A percentile compares a stretch with the other conserved stretches of the same genome.
These are phyloP conservation scores for Fusarium paranaense DNA, from an alignment of 2,329 filamentous ascomycete species.

Conservation along the genomic window DNA sequence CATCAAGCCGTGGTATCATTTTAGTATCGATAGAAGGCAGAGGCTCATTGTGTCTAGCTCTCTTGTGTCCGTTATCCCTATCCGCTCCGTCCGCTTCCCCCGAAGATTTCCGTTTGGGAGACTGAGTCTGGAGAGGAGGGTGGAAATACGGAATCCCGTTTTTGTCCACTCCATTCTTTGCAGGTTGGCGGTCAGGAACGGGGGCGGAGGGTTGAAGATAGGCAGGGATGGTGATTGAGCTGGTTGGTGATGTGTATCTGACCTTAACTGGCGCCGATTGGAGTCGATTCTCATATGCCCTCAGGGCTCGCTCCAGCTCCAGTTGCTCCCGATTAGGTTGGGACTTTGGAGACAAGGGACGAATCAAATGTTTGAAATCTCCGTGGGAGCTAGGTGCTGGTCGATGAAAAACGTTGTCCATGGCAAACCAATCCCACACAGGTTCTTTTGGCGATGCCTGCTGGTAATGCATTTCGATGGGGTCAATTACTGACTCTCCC, in stretches of 20 bases:
- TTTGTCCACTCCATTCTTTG: not conserved
- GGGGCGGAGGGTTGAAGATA: not conserved
- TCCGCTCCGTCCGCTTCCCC: not conserved
- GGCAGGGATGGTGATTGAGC: not conserved
- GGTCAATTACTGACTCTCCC: not conserved
- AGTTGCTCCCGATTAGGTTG: not conserved
- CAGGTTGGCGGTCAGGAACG: not conserved
- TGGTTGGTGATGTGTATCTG: not conserved
- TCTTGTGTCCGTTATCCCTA: not conserved
- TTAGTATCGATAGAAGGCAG: not conserved
- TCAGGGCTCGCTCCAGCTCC: not conserved
- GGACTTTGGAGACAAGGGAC: not conserved
- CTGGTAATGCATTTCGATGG: not conserved
- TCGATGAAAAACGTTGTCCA: not conserved
- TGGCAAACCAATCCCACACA: not conserved
- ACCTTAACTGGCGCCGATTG: not conserved
- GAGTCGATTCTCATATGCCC: not conserved
- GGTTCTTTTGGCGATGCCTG: not conserved
- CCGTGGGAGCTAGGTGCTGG: not conserved
- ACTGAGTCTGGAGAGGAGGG: not conserved
- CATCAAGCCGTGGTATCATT: not conserved
- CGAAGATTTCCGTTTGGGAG: not conserved
- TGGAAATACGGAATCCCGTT: not conserved
- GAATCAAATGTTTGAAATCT: not conserved
- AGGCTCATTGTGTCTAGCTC: not conserved